Conservation (phyloP, 257 asterid genomes). For the Nicotiana undulata region DNA sequence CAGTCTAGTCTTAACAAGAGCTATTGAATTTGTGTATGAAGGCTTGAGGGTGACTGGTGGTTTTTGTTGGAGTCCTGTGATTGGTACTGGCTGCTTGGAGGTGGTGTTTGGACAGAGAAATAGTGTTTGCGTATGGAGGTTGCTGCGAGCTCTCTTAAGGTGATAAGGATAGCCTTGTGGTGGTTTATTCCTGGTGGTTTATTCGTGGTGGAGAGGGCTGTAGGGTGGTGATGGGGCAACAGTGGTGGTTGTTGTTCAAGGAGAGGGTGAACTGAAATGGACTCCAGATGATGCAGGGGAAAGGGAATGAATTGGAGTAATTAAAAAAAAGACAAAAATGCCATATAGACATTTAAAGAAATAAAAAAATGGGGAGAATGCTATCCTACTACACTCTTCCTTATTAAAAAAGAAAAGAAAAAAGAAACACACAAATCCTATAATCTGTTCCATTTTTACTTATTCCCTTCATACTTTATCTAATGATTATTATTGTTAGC, state of each 20-base stretch:
- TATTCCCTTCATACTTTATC: not conserved
- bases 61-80: not conserved
- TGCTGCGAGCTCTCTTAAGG: not conserved
- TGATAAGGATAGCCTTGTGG: not conserved
- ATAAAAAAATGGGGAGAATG: no score
- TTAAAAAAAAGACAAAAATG: no score
- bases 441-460: not conserved
- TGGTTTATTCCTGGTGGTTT: not conserved
- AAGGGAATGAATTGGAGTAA: not conserved
- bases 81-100: not conserved
- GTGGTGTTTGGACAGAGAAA: not conserved
- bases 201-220: not conserved
- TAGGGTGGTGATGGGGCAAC: not conserved
- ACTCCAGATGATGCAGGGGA: not conserved
- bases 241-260: no score
- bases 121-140: not conserved
- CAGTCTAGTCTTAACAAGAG: not conserved
- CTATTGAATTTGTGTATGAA: not conserved
- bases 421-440: not conserved
- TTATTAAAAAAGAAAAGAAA: no score
- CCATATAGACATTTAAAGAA: no score
- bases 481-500: not conserved
- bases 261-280: not conserved
- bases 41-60: not conserved
- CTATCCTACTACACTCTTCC: no score